A percentile compares a stretch with the other conserved stretches of the same genome.
Conservation (phyloP, 768 basidiomycete genomes). For the Suillus brevipes region DNA sequence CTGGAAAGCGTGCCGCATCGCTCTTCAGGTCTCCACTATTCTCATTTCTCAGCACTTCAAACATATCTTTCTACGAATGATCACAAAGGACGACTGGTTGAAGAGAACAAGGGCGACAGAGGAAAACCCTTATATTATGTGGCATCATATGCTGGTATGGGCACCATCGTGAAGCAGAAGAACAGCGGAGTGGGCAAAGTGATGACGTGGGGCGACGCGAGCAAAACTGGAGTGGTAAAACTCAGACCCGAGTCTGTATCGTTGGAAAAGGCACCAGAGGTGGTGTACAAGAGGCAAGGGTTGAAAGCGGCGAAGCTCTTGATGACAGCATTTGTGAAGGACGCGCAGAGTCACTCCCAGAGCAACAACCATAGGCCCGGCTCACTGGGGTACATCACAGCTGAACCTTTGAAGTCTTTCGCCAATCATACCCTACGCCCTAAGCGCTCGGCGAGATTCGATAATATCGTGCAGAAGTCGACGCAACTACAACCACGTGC, state of each 20-base stretch:
- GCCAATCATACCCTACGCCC: background rate
- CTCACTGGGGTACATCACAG: conserved; percentile 45
- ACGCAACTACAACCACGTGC: background rate
- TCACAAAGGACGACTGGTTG: conserved; percentile 60
- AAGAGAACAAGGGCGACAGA: conserved; percentile 24
- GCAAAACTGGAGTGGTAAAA: conserved; percentile 29
- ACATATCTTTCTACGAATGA: conserved; percentile 49
- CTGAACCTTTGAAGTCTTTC: conserved; percentile 22
- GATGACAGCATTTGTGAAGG: conserved; percentile 32
- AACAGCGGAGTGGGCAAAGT: conserved; percentile 17
- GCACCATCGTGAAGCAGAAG: conserved; percentile 21
- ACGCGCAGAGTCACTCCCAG: conserved; percentile 30
- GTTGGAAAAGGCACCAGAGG: conserved; percentile 42
- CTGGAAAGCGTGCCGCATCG: conserved; percentile 70
- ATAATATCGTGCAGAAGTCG: background rate
- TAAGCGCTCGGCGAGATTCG: background rate
- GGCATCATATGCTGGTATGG: conserved; percentile 35
- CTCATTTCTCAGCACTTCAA: conserved; percentile 54
- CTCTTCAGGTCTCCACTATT: conserved; percentile 62
- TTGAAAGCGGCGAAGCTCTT: conserved; percentile 38
- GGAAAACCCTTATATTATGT: conserved; percentile 17
- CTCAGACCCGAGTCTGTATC: conserved; percentile 27
- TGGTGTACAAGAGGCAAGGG: conserved; percentile 46
- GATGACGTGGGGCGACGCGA: conserved; percentile 32
- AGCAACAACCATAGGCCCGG: conserved; percentile 53